Base-by-base conservation (phyloP, 495 filamentous ascomycete species). In the Chaetomium tenue region DNA sequence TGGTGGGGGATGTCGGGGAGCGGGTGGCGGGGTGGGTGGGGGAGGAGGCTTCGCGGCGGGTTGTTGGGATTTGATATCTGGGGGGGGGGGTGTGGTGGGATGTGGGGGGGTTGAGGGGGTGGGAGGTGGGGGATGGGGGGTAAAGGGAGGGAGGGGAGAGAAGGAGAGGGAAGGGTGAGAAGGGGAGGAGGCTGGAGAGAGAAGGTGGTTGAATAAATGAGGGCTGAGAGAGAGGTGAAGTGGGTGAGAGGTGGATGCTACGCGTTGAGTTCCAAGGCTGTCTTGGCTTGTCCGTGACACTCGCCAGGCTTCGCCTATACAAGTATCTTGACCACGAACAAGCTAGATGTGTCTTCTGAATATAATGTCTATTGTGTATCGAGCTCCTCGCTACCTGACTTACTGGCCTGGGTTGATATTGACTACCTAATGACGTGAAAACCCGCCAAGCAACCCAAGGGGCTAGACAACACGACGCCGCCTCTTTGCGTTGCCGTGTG, bases 21-120 rank as follows among this genome's bases (percentile, higher is more conserved):
- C 79, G 86, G 64, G 83, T 96, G 42, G 86, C 89, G 65, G 78
- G 78, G 42, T 96, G 92, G 92, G 83, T 94, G 18, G 77, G 83
- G 40, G 86, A 87, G 33, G 85, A 83, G 46, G 69, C 74, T 40
- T 73, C 67, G 2, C 71, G 73, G 66, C 68, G 76, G 67, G 67
- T 71, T 6, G 69, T 79, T 39, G 18, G 6, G 2, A 30, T 30
- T 50, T 11, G 46, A 25, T 75, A 30, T 30, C 6, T 30, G 28
- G 28, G 28, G 28, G 28, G 28, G 28, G 30, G 42, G 50, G 40
- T 23, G 33, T 11, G 33, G 9, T 37, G 25, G 39, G 13, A 11
- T 37, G 8, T 5, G 26, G 23, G 20, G 37, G n/a, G 25, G n/a
- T 0, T 33, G 47, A 20, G 47, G 42, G 8, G 20, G 28, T 30